phyloP scores from a whole-genome alignment of 192 early-diverging fungal species.

The Umbelopsis sp. region DNA sequence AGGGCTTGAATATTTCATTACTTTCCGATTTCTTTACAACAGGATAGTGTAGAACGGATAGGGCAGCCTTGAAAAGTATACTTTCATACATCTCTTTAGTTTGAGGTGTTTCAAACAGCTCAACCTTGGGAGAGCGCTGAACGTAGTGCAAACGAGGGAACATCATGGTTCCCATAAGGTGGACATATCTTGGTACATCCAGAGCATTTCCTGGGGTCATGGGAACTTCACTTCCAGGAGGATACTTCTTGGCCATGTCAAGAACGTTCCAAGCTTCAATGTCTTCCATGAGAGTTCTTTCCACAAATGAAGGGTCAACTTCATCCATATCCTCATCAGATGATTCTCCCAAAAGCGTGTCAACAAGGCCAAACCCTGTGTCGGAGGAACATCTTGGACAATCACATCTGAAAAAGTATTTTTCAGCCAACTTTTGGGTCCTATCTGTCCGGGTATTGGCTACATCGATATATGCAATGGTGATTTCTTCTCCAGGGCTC shows the following conservation, averaged over 20 bases:
- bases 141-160: slow-evolving; percentile 9
- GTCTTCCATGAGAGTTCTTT: background rate
- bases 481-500: slow-evolving; percentile 51
- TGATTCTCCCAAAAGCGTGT: slow-evolving; percentile 13
- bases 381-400: slow-evolving; percentile 23
- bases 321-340: background rate
- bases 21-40: background rate
- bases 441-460: slow-evolving; percentile 29
- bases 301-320: background rate
- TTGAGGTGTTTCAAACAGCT: background rate
- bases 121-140: background rate
- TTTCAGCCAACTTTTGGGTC: background rate
- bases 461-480: slow-evolving; percentile 62
- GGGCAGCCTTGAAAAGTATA: background rate
- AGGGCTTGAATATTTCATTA: background rate
- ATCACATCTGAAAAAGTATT: slow-evolving; percentile 24
- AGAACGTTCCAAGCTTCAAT: slow-evolving; percentile 26
- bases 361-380: slow-evolving; percentile 5
- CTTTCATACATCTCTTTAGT: background rate
- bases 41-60: background rate
- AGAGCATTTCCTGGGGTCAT: slow-evolving; percentile 1
- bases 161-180: slow-evolving; percentile 18
- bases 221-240: background rate
- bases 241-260: slow-evolving; percentile 12
- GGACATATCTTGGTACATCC: slow-evolving; percentile 26